Evolutionary conservation across 2,329 filamentous ascomycete species (phyloP), one percentile per base, ranked within the genome.

Genomic region (Cryoendolithus antarcticus): DNA sequence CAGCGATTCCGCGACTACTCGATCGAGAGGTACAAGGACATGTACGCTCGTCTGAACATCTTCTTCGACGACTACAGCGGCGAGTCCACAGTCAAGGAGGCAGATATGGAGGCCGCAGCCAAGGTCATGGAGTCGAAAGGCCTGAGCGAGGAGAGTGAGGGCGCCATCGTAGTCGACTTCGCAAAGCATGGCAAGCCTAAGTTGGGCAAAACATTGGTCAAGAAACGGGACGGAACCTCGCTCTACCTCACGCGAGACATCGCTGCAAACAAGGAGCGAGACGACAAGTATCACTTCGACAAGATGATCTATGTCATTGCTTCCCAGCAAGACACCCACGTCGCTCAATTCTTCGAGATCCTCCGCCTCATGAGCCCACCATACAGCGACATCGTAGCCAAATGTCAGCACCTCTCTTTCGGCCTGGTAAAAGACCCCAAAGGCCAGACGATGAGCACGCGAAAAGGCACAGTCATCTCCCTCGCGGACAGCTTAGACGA

Each of bases 221-320:
- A 80, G 47, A 77, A 76, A 54, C 74, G 77, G 61, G 74, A 78
- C 43, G 80, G 80, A 29, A 81, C 75, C 2, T 74, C 74, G 8
- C 68, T 78, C 1, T 84, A 84, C 57, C 65, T 83, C 29, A 77
- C 80, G 21, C 72, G 80, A 49, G 80, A 84, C 54, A 74, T 84
- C 32, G 80, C 75, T 9, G 75, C 76, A 4, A 75, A 75, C 24
- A 56, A 75, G 12, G 76, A 82, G 59, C 72, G 79, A 55, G 66
- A 70, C 41, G 67, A 78, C 41, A 69, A 70, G 42, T 75, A 75
- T 57, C 57, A 74, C 49, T 78, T 77, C 49, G 76, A 80, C 57
- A 74, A 74, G 61, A 78, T 80, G 75, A 75, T 80, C 45, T 80
- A 80, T 57, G 75, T 80, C 32, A 70, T 80, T 39, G 74, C 75